Conservation (phyloP, 106 monocot species). For the Alisma plantagoaquatica region DNA sequence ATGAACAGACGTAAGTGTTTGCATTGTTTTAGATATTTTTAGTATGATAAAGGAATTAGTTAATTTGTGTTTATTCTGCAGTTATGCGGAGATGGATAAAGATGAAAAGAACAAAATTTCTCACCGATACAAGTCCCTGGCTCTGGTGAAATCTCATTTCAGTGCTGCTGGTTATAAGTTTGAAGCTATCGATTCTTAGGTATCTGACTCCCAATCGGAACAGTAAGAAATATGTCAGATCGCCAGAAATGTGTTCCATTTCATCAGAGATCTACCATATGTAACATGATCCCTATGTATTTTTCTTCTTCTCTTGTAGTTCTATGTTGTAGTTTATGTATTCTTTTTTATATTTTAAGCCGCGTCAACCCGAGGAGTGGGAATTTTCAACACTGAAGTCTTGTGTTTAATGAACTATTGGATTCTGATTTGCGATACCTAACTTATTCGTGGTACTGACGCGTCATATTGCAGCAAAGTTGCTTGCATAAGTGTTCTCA, state of each 20-base stretch:
- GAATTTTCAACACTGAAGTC: no score
- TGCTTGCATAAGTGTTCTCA: no score
- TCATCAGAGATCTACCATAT: not conserved
- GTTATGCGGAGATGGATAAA: constrained; percentile 97
- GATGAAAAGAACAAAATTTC: constrained; percentile 94
- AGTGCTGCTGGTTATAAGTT: constrained; percentile 49
- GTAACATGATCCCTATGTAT: not conserved
- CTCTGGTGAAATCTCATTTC: constrained; percentile 72
- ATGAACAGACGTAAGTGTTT: constrained; percentile 57
- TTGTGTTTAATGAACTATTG: no score
- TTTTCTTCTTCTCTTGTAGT: not conserved
- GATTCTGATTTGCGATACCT: no score
- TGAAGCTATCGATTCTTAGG: not conserved
- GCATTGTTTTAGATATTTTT: not conserved
- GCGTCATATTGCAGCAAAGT: no score
- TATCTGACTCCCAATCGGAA: no score
- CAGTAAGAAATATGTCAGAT: no score
- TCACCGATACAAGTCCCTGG: constrained; percentile 79
- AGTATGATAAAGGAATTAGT: not conserved
- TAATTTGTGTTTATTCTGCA: constrained; percentile 11
- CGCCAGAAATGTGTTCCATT: no score
- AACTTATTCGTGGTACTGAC: no score
- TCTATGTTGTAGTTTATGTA: not conserved
- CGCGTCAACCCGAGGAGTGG: no score
- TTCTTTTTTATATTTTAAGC: no score